Conservation (phyloP, 345 rosid genomes). For the Salix viminalis region DNA sequence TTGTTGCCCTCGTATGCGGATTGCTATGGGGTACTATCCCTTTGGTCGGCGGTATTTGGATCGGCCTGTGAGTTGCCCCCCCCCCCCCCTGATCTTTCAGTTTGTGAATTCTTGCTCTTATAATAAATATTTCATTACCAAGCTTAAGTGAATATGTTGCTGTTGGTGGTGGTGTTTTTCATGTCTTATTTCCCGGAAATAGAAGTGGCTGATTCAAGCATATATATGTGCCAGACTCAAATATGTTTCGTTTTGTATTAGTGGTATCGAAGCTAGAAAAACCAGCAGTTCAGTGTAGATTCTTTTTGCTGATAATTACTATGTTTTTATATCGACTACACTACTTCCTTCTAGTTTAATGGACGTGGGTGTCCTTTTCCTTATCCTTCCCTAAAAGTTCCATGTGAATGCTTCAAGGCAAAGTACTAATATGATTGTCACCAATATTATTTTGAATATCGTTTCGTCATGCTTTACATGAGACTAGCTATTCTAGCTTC, state of each 20-base stretch:
- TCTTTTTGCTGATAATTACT: background rate
- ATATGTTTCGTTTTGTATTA: background rate
- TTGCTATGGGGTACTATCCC: conserved; percentile 86
- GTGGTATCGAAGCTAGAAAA: background rate
- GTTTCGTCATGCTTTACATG: background rate
- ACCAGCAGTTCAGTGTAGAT: background rate
- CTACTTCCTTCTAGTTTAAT: background rate
- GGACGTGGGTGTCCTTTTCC: background rate
- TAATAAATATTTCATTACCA: background rate
- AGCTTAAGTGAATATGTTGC: background rate
- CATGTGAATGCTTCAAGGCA: background rate
- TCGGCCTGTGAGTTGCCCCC: conserved; percentile 55
- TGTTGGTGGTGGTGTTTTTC: background rate
- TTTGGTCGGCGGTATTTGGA: conserved; percentile 88
- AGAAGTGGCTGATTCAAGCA: background rate
- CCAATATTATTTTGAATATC: background rate
- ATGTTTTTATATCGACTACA: background rate
- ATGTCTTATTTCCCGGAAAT: background rate
- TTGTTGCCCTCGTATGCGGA: conserved; percentile 68
- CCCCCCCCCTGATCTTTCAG: background rate
- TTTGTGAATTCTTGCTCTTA: background rate
- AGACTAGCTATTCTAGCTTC: background rate
- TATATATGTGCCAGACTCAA: background rate
- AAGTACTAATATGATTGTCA: background rate
- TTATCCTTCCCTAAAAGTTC: background rate